Evolutionary conservation across 805 yeast genomes (phyloP).

Genomic region (Maudiozyma serrabonitensis): DNA sequence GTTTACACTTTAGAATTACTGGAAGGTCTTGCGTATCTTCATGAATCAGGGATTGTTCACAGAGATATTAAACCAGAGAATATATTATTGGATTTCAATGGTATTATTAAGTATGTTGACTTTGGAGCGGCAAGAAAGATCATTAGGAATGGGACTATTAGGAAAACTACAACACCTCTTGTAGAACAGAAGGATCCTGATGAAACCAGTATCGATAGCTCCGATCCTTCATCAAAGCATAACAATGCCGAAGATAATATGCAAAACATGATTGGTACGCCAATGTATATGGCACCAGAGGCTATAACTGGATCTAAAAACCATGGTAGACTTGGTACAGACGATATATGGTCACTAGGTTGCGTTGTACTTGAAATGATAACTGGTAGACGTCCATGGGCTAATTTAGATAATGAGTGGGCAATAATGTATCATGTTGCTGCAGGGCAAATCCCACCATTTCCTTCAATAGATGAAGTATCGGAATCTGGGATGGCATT

Average conservation of each 20-base stretch:
- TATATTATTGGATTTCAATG: slow-evolving; percentile 79
- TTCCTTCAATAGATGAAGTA: slow-evolving; percentile 73
- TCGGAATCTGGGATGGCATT: slow-evolving; percentile 71
- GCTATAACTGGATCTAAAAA: slow-evolving; percentile 68
- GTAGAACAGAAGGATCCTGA: neutral
- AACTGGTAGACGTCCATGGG: slow-evolving; percentile 95
- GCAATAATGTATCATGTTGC: slow-evolving; percentile 98
- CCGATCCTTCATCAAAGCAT: neutral
- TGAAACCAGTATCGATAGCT: neutral
- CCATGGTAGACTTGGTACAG: slow-evolving; percentile 32
- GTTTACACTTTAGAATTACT: slow-evolving; percentile 85
- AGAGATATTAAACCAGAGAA: slow-evolving; percentile 96
- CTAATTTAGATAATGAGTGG: slow-evolving; percentile 95
- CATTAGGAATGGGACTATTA: slow-evolving; percentile 43
- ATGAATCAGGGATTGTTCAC: slow-evolving; percentile 89
- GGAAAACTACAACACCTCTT: neutral
- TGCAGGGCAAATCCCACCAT: slow-evolving; percentile 81
- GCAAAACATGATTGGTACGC: slow-evolving; percentile 66
- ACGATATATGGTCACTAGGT: slow-evolving; percentile 94
- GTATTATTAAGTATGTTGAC: slow-evolving; percentile 91
- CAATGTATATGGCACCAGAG: slow-evolving; percentile 99
- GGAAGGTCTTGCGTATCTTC: slow-evolving; percentile 91
- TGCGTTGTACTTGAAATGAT: slow-evolving; percentile 96
- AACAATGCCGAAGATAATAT: slow-evolving; percentile 1
- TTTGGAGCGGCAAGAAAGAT: slow-evolving; percentile 95